A percentile compares a stretch with the other conserved stretches of the same genome.
phyloP scores from a whole-genome alignment of 306 rosid species.

The Herpetospermum pedunculosum region DNA sequence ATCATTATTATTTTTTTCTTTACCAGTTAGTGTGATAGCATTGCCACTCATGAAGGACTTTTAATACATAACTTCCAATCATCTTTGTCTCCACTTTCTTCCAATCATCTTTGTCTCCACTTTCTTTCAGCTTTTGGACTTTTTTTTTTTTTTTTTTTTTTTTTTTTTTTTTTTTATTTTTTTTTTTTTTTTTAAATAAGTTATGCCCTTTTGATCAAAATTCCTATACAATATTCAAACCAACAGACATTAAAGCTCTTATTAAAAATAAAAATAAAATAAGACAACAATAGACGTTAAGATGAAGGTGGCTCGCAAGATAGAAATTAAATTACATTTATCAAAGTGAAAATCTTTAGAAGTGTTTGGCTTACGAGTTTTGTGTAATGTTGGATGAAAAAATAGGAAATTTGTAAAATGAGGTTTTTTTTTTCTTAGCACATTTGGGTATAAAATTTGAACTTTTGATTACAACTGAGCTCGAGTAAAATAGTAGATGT shows the following conservation, averaged over 20 bases:
- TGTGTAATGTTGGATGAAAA: too few species aligned
- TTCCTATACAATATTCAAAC: neutral
- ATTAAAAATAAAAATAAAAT: too few species aligned
- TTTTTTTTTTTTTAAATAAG: too few species aligned
- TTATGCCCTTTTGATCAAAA: neutral
- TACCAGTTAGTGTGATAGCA: neutral
- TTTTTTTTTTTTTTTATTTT: neutral
- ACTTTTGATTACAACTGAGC: too few species aligned
- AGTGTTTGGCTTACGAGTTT: neutral
- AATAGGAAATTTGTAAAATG: too few species aligned
- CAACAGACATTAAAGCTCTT: neutral
- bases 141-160: neutral
- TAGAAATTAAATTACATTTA: neutral
- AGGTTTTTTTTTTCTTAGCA: too few species aligned
- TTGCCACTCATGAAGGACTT: constrained; percentile 4
- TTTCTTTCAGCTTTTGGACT: neutral
- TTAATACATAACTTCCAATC: neutral
- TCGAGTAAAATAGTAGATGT: too few species aligned
- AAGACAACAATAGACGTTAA: neutral
- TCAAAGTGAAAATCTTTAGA: neutral
- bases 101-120: neutral
- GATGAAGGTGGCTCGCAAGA: neutral
- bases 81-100: neutral
- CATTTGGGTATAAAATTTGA: too few species aligned
- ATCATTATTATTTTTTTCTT: neutral